A percentile compares a stretch with the other conserved stretches of the same genome.
Evolutionary conservation across 768 basidiomycete genomes (phyloP).

Genomic region (Boletus sp.): DNA sequence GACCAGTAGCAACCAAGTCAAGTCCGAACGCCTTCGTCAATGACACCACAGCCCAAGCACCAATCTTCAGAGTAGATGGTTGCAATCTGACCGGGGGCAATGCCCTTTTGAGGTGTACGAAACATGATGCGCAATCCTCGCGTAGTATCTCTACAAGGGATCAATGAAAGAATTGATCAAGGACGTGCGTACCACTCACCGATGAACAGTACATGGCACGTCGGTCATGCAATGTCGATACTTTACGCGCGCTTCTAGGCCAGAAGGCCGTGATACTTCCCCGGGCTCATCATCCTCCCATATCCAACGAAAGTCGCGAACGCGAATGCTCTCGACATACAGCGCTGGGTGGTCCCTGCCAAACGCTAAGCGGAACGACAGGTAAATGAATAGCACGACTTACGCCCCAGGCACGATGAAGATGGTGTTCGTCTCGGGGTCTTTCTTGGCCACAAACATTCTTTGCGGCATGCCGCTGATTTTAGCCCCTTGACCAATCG

Average conservation of each 20-base stretch:
- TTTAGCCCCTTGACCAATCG: conserved; percentile 79
- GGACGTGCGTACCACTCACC: conserved; percentile 35
- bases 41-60: conserved; percentile 84
- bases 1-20: background rate
- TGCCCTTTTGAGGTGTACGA: conserved; percentile 58
- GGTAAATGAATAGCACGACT: conserved; percentile 18
- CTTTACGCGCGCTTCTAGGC: conserved; percentile 53
- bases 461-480: conserved; percentile 57
- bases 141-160: conserved; percentile 17
- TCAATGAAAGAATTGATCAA: conserved; percentile 4
- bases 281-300: conserved; percentile 60
- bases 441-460: conserved; percentile 77
- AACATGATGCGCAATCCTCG: conserved; percentile 46
- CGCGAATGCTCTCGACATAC: conserved; percentile 37
- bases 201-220: conserved; percentile 50
- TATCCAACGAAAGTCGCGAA: conserved; percentile 72
- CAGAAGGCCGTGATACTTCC: conserved; percentile 39
- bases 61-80: conserved; percentile 70
- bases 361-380: background rate
- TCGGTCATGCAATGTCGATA: conserved; percentile 69
- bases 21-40: conserved; percentile 34
- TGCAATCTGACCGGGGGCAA: conserved; percentile 80
- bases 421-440: conserved; percentile 59
- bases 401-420: conserved; percentile 75
- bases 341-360: conserved; percentile 62